Conservation (phyloP, 352 stramenopile genomes). For the Pythium rishiriense region DNA sequence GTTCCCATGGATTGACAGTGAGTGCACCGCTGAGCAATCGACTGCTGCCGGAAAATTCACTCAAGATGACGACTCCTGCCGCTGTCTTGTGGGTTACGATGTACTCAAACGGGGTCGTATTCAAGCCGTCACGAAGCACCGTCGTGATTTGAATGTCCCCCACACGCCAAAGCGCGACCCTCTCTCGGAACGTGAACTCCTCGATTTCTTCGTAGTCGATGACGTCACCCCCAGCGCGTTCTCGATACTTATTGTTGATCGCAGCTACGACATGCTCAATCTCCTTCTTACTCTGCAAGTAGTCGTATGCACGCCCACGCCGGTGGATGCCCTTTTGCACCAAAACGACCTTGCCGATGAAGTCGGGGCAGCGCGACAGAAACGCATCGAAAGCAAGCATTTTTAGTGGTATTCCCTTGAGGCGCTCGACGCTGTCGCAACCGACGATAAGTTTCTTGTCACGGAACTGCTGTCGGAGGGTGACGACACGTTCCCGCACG, state of each 20-base stretch:
- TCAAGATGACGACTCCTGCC: slow-evolving; percentile 93
- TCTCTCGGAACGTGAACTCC: slow-evolving; percentile 67
- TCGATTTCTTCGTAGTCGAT: slow-evolving; percentile 80
- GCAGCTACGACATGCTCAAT: slow-evolving; percentile 86
- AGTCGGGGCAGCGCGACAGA: slow-evolving; percentile 82
- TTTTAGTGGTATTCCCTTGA: slow-evolving; percentile 97
- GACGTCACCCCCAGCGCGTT: slow-evolving; percentile 48
- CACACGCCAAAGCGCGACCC: slow-evolving; percentile 76
- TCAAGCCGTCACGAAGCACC: slow-evolving; percentile 74
- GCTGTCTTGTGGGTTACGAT: slow-evolving; percentile 78
- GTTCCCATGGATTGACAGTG: slow-evolving; percentile 97
- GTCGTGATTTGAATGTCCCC: slow-evolving; percentile 78
- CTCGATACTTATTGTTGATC: slow-evolving; percentile 91
- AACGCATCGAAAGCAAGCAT: slow-evolving; percentile 95
- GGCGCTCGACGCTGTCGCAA: slow-evolving; percentile 93
- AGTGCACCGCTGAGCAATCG: slow-evolving; percentile 94
- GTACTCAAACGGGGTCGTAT: slow-evolving; percentile 82
- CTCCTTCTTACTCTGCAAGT: slow-evolving; percentile 93
- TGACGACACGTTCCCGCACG: slow-evolving; percentile 55
- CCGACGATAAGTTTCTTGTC: slow-evolving; percentile 90
- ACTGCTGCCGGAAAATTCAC: slow-evolving; percentile 96
- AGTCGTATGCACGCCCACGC: slow-evolving; percentile 91
- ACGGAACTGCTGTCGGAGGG: slow-evolving; percentile 57
- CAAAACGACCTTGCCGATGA: slow-evolving; percentile 80
- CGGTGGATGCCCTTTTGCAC: slow-evolving; percentile 79